These are phyloP conservation scores for Saccharomyces pastorianus DNA, from an alignment of 1,139 yeast species.

Conservation along the genomic window DNA sequence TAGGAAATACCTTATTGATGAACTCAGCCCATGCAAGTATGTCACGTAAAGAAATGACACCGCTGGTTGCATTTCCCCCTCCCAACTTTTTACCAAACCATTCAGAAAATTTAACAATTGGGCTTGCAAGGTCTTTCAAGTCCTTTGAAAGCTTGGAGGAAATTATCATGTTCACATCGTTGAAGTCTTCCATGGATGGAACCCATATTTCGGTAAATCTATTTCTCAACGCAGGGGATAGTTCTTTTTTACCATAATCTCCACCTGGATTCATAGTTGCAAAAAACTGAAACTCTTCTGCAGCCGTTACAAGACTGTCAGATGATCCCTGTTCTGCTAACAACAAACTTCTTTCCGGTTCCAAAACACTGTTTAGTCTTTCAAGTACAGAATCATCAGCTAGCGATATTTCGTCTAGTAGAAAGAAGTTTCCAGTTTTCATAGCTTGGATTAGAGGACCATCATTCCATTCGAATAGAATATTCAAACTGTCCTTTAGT, in stretches of 20 bases:
- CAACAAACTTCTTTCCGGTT: constrained; percentile 79
- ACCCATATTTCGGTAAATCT: constrained; percentile 99
- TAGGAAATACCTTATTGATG: constrained; percentile 42
- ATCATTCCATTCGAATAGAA: constrained; percentile 89
- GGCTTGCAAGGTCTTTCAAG: constrained; percentile 35
- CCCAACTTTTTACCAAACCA: constrained; percentile 75
- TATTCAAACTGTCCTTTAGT: constrained; percentile 39
- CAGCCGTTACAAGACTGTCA: constrained; percentile 60
- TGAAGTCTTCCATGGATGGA: constrained; percentile 89
- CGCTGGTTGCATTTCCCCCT: constrained; percentile 63
- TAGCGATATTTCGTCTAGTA: constrained; percentile 89
- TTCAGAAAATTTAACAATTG: constrained; percentile 67
- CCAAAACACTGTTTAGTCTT: constrained; percentile 86
- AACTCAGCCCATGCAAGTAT: constrained; percentile 89
- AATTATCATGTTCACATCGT: constrained; percentile 75
- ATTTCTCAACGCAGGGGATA: constrained; percentile 93
- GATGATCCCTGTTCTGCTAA: constrained; percentile 85
- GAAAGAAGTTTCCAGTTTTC: constrained; percentile 68
- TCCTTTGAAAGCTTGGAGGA: constrained; percentile 39
- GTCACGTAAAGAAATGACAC: constrained; percentile 85
- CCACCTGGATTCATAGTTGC: constrained; percentile 99
- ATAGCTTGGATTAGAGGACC: constrained; percentile 89
- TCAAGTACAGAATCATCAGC: constrained; percentile 97
- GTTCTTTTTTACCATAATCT: constrained; percentile 94
- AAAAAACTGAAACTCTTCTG: constrained; percentile 68